Conservation (phyloP, 495 filamentous ascomycete species). For the Aspergillus olivimuriae region DNA sequence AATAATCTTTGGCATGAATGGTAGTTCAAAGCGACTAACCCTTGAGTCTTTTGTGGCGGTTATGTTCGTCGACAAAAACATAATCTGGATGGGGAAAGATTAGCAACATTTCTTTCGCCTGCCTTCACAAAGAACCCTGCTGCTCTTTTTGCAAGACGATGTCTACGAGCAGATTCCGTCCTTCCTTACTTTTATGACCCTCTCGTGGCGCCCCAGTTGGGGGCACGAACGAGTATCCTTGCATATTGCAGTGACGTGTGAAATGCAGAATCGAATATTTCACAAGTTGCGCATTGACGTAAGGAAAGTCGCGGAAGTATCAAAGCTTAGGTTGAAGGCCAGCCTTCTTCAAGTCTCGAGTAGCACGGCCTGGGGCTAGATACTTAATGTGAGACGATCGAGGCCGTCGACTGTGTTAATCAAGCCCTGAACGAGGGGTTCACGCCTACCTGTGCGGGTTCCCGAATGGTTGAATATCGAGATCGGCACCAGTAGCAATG, state of each 20-base stretch:
- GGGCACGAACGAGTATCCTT: constrained; percentile 43
- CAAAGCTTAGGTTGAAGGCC: too few relatives aligned
- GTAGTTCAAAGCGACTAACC: constrained; percentile 45
- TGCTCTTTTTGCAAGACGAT: too few relatives aligned
- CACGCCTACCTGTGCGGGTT: too few relatives aligned
- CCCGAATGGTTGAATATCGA: too few relatives aligned
- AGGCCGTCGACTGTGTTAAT: too few relatives aligned
- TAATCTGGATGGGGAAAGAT: constrained; percentile 57
- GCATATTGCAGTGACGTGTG: constrained; percentile 25
- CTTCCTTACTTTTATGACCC: constrained; percentile 42
- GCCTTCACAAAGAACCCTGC: too few relatives aligned
- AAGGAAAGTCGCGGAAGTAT: too few relatives aligned
- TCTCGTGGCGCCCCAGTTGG: constrained; percentile 38
- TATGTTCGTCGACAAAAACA: constrained; percentile 99
- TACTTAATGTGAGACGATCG: too few relatives aligned
- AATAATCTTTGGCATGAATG: neutral
- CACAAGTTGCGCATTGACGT: neutral
- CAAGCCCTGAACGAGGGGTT: too few relatives aligned
- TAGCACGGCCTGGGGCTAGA: too few relatives aligned
- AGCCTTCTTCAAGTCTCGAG: constrained; percentile 12
- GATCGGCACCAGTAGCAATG: too few relatives aligned
- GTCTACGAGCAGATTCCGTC: too few relatives aligned
- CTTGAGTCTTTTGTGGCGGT: constrained; percentile 94
- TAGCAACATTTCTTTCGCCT: constrained; percentile 2
- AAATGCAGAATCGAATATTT: neutral